Conservation (phyloP, 495 filamentous ascomycete genomes). For the Aspergillus affinis region DNA sequence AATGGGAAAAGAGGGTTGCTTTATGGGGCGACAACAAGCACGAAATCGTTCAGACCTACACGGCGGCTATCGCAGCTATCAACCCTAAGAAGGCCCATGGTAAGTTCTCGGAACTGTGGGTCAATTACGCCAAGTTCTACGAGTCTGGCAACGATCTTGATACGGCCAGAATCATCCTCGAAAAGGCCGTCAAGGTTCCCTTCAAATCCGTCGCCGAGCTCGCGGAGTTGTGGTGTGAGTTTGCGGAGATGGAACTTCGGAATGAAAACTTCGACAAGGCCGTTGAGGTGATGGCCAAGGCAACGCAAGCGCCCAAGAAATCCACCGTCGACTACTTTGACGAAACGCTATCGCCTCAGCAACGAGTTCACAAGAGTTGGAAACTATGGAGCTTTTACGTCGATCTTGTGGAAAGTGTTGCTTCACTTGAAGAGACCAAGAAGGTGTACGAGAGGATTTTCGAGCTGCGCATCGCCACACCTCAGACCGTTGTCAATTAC, state of each 20-base stretch:
- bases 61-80: slow-evolving; percentile 87
- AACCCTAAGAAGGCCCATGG: slow-evolving; percentile 94
- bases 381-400: slow-evolving; percentile 99
- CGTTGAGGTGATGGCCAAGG: slow-evolving; percentile 94
- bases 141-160: slow-evolving; percentile 83
- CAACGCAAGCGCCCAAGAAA: slow-evolving; percentile 89
- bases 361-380: slow-evolving; percentile 98
- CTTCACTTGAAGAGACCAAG: slow-evolving; percentile 86
- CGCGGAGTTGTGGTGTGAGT: slow-evolving; percentile 98
- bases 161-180: slow-evolving; percentile 87
- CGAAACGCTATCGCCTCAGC: slow-evolving; percentile 89
- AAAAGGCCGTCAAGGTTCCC: slow-evolving; percentile 96
- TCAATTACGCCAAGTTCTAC: slow-evolving; percentile 97
- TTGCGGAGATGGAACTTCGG: slow-evolving; percentile 96
- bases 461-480: slow-evolving; percentile 95
- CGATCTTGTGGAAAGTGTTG: slow-evolving; percentile 93
- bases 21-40: slow-evolving; percentile 93
- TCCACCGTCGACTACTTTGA: slow-evolving; percentile 98
- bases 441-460: slow-evolving; percentile 97
- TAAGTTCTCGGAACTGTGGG: slow-evolving; percentile 92
- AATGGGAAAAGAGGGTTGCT: slow-evolving; percentile 95
- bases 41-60: slow-evolving; percentile 93
- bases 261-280: slow-evolving; percentile 95
- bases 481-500: slow-evolving; percentile 98
- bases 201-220: slow-evolving; percentile 94